Base-by-base conservation (phyloP, 345 rosid species). In the Kandelia obovata region DNA sequence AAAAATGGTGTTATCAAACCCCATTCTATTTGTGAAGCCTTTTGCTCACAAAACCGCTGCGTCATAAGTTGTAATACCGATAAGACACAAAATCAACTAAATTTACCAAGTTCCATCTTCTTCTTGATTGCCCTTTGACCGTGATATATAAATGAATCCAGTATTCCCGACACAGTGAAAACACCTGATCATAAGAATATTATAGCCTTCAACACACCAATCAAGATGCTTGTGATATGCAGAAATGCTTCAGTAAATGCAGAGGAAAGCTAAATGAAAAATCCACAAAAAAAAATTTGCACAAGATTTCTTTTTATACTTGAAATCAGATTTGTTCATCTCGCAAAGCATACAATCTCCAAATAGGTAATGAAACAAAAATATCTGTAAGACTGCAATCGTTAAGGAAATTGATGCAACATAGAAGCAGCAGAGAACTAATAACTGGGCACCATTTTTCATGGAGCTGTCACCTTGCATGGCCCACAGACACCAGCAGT, bases 121-220 rank as follows among this genome's bases (percentile, higher is more conserved):
- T 95, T 95, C 87, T 88, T 92, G 76, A 95, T 92, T 77, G 93
- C 96, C 81, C 60, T 95, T 70, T 95, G 98, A 71, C 99, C 96
- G 74, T 95, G 96, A 70, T 90, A 95, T 69, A 95, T 52, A 65
- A 95, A 90, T 61, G 99, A 78, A 78, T 95, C 99, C 66, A 95
- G 63, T 77, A 95, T 92, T 66, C 96, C 98, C 6, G 99, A 92
- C 35, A 95, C 96, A 2, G 98, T 88, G 81, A 92, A 95, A 66
- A 95, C 86, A 64, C 98, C 98, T 92, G 86, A 67, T 35, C 26
- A 63, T 23, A 47, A 65, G 25, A 67, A 61, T 15, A 13, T 13
- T 43, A 13, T 25, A 53, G 16, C 58, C 46, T 69, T 65, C 27
- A 28, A 71, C 34, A 47, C 64, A 65, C 46, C 59, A 35, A 62